Evolutionary conservation across 2,329 filamentous ascomycete genomes (phyloP).

Genomic region (Microascus cirrosus): DNA sequence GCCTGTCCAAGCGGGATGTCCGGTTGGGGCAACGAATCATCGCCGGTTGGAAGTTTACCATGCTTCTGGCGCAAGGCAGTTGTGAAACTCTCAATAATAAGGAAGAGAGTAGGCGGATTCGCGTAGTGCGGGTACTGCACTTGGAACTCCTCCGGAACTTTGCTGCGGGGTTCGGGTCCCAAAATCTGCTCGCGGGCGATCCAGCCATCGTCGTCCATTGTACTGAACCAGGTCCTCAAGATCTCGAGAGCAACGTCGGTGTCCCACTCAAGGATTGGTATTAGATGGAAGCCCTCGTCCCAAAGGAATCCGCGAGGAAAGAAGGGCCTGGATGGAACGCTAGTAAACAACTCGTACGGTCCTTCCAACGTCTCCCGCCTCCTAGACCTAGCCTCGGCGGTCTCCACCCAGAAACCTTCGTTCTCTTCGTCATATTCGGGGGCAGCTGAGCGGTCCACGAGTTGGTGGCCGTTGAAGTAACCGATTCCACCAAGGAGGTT

Average conservation of each 20-base stretch:
- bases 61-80: conserved; percentile 57
- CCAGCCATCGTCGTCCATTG: conserved; percentile 97
- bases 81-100: conserved; percentile 76
- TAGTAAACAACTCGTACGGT: conserved; percentile 81
- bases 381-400: conserved; percentile 64
- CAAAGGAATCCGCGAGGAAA: conserved; percentile 95
- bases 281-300: conserved; percentile 94
- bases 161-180: conserved; percentile 82
- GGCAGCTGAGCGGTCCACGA: conserved; percentile 87
- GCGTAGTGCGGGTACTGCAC: conserved; percentile 95
- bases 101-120: conserved; percentile 89
- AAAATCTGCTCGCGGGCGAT: conserved; percentile 94
- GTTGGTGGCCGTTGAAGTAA: conserved; percentile 81
- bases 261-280: conserved; percentile 90
- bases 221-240: conserved; percentile 87
- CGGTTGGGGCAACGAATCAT: conserved; percentile 4
- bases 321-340: conserved; percentile 85
- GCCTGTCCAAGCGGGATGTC: conserved; percentile 8
- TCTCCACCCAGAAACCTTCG: conserved; percentile 91
- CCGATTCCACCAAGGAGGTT: conserved; percentile 91
- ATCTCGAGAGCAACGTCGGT: conserved; percentile 79
- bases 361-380: conserved; percentile 63
- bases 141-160: conserved; percentile 88
- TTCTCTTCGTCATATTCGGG: conserved; percentile 89
- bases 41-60: conserved; percentile 21